Conservation (phyloP, 2,329 filamentous ascomycete species). For the Cytospora leucostoma region DNA sequence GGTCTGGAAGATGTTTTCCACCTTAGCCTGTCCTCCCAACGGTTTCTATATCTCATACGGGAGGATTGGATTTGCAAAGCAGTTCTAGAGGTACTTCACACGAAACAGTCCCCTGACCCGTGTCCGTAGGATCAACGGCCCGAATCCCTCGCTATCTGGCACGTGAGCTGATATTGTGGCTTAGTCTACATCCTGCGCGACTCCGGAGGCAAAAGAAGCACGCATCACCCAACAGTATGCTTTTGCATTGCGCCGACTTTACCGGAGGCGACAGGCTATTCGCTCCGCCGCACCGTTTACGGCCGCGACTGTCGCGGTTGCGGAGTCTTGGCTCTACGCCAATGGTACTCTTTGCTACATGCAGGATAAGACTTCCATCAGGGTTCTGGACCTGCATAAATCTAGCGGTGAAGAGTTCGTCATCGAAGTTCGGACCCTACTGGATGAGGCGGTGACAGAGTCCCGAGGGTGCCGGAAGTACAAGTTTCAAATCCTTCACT, state of each 20-base stretch:
- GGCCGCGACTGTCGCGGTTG: slow-evolving; percentile 59
- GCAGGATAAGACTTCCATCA: slow-evolving; percentile 53
- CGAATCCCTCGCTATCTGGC: neutral
- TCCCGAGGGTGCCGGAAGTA: slow-evolving; percentile 42
- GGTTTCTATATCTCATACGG: slow-evolving; percentile 51
- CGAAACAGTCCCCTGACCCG: slow-evolving; percentile 25
- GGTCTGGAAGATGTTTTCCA: slow-evolving; percentile 60
- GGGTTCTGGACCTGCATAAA: slow-evolving; percentile 59
- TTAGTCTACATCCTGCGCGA: slow-evolving; percentile 38
- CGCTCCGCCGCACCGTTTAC: slow-evolving; percentile 63
- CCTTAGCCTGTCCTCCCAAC: slow-evolving; percentile 54
- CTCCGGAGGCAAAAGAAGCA: slow-evolving; percentile 39
- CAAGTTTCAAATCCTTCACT: slow-evolving; percentile 58
- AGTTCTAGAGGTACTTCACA: slow-evolving; percentile 55
- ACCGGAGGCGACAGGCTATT: slow-evolving; percentile 62
- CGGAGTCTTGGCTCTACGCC: slow-evolving; percentile 62
- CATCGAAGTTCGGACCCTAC: slow-evolving; percentile 52
- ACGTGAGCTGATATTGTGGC: slow-evolving; percentile 30
- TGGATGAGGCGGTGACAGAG: slow-evolving; percentile 40
- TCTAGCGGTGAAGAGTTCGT: slow-evolving; percentile 54
- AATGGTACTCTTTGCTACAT: slow-evolving; percentile 68
- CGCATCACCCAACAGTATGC: slow-evolving; percentile 43
- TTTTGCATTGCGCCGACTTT: slow-evolving; percentile 58
- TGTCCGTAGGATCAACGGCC: neutral
- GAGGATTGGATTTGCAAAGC: slow-evolving; percentile 59